Percentiles rank a stretch among this genome's conserved stretches.
Conservation (phyloP, 169 alveolate species). For the Toxoplasma gondii region DNA sequence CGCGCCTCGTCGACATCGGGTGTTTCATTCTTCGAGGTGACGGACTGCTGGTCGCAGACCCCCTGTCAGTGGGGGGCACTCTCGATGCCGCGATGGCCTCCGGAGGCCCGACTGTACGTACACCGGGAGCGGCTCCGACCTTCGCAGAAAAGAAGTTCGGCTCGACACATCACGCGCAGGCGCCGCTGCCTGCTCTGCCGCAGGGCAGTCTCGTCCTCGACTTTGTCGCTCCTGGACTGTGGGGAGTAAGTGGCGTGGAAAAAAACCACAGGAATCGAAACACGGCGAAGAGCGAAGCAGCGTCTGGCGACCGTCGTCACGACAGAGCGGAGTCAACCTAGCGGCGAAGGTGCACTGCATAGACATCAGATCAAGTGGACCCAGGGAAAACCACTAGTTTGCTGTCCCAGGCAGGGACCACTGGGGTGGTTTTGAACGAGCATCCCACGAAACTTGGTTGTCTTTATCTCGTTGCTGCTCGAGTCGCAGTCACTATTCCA, state of each 20-base stretch:
- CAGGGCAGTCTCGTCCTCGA: background rate
- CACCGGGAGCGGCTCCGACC: background rate
- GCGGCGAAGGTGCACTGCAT: too few relatives aligned
- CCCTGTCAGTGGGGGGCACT: background rate
- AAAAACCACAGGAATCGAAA: background rate
- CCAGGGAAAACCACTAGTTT: too few relatives aligned
- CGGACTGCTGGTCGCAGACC: background rate
- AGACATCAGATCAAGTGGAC: too few relatives aligned
- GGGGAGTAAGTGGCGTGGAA: conserved; percentile 5
- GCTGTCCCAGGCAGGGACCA: too few relatives aligned
- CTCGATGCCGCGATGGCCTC: background rate
- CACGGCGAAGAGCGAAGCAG: background rate
- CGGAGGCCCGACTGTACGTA: background rate
- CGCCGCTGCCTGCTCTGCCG: background rate
- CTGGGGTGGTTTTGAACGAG: too few relatives aligned
- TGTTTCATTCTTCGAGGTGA: background rate
- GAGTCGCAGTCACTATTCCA: too few relatives aligned
- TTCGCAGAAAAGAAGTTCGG: background rate
- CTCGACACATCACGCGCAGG: background rate
- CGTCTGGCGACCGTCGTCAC: background rate
- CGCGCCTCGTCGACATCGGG: conserved; percentile 23
- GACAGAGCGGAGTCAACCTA: too few relatives aligned
- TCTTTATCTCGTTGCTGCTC: too few relatives aligned
- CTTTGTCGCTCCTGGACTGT: background rate
- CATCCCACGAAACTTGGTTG: too few relatives aligned